Conservation (phyloP, 2,329 filamentous ascomycete genomes). For the Alternaria angustiovoidea region DNA sequence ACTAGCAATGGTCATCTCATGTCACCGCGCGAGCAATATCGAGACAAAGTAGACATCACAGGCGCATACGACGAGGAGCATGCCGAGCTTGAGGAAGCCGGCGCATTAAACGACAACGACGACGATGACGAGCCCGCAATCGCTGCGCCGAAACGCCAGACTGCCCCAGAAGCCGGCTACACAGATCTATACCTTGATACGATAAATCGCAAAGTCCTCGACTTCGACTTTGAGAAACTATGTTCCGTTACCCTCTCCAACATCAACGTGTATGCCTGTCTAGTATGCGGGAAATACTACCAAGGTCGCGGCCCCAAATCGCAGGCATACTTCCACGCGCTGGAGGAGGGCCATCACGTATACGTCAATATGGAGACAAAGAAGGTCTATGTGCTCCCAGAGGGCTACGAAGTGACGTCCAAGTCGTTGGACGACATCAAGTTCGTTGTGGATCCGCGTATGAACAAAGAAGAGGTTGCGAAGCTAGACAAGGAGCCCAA, state of each 20-base stretch:
- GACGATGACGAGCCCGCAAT: conserved; percentile 52
- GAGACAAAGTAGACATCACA: conserved; percentile 43
- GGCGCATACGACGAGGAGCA: conserved; percentile 49
- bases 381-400: conserved; percentile 88
- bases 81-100: conserved; percentile 49
- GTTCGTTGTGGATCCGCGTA: conserved; percentile 91
- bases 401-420: conserved; percentile 95
- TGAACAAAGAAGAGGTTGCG: conserved; percentile 80
- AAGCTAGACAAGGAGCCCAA: conserved; percentile 74
- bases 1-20: conserved; percentile 42
- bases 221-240: conserved; percentile 99
- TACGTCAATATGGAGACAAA: conserved; percentile 98
- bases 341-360: conserved; percentile 95
- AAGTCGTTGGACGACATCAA: conserved; percentile 98
- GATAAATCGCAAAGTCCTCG: conserved; percentile 88
- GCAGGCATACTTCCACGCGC: conserved; percentile 95
- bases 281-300: conserved; percentile 98
- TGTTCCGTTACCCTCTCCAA: conserved; percentile 96
- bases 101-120: conserved; percentile 37
- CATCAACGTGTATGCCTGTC: conserved; percentile 97
- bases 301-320: conserved; percentile 93
- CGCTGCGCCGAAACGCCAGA: conserved; percentile 69
- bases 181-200: conserved; percentile 97
- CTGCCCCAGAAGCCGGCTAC: conserved; percentile 84
- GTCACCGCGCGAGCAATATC: conserved; percentile 36